A percentile compares a stretch with the other conserved stretches of the same genome.
phyloP scores from a whole-genome alignment of 2,329 filamentous ascomycete genomes.

The Exophiala viscosa region DNA sequence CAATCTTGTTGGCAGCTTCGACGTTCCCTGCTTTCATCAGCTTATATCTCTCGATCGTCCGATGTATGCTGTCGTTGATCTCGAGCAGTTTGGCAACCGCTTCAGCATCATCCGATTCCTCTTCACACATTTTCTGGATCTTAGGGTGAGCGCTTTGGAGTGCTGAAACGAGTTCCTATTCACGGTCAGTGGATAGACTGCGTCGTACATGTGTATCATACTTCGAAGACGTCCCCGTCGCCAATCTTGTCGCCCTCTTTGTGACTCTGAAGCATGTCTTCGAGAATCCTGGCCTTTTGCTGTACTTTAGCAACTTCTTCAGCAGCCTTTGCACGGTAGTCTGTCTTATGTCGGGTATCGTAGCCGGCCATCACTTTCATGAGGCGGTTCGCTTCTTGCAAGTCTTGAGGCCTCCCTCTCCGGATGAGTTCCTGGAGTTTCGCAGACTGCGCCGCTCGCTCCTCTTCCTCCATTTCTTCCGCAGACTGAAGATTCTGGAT shows the following conservation, averaged over 20 bases:
- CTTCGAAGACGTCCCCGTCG: constrained; percentile 66
- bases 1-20: constrained; percentile 76
- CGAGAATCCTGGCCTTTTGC: constrained; percentile 85
- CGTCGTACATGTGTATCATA: constrained; percentile 31
- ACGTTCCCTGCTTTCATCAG: constrained; percentile 93
- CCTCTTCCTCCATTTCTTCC: constrained; percentile 98
- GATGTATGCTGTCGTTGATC: constrained; percentile 98
- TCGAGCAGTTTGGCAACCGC: constrained; percentile 92
- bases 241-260: constrained; percentile 74
- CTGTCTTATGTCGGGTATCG: constrained; percentile 91
- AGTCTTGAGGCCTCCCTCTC: constrained; percentile 81
- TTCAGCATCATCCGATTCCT: constrained; percentile 94
- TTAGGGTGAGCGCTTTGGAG: constrained; percentile 94
- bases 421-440: constrained; percentile 96
- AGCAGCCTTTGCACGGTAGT: constrained; percentile 95
- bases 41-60: constrained; percentile 92
- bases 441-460: constrained; percentile 90
- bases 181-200: constrained; percentile 9
- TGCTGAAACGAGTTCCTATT: constrained; percentile 76
- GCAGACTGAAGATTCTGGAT: constrained; percentile 84
- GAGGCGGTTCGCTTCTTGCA: constrained; percentile 93
- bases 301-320: constrained; percentile 94
- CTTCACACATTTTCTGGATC: constrained; percentile 99
- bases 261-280: constrained; percentile 86
- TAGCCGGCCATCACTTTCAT: constrained; percentile 99